phyloP scores from a whole-genome alignment of 2,329 filamentous ascomycete genomes.

The Hymenoscyphus infarciens region DNA sequence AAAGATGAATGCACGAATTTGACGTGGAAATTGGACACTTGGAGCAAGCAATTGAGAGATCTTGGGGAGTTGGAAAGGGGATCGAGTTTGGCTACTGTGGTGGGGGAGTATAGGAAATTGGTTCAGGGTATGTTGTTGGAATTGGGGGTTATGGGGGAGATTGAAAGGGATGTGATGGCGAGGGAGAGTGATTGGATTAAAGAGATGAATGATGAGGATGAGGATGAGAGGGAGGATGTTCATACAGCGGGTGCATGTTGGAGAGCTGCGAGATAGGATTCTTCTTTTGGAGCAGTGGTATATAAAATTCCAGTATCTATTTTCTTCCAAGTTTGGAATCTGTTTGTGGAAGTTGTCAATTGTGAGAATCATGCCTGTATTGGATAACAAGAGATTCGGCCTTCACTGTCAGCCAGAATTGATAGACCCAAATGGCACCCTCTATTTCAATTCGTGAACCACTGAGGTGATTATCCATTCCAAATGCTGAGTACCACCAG shows the following conservation, averaged over 20 bases:
- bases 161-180: slow-evolving; percentile 54
- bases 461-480: too few species aligned
- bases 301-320: neutral
- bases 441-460: too few species aligned
- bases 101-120: slow-evolving; percentile 47
- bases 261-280: slow-evolving; percentile 22
- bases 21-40: slow-evolving; percentile 51
- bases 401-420: too few species aligned
- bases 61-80: slow-evolving; percentile 38
- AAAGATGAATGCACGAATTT: slow-evolving; percentile 54
- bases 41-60: slow-evolving; percentile 47
- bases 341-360: too few species aligned
- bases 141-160: slow-evolving; percentile 56
- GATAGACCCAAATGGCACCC: too few species aligned
- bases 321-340: neutral
- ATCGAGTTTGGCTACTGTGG: slow-evolving; percentile 45
- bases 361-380: too few species aligned
- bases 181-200: slow-evolving; percentile 59
- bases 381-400: too few species aligned
- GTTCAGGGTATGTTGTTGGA: slow-evolving; percentile 60
- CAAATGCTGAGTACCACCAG: too few species aligned
- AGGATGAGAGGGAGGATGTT: slow-evolving; percentile 30
- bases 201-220: slow-evolving; percentile 42
- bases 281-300: neutral
- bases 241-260: slow-evolving; percentile 32